Conservation (phyloP, 1,284 basidiomycete species). For the Amylostereum areolatum region DNA sequence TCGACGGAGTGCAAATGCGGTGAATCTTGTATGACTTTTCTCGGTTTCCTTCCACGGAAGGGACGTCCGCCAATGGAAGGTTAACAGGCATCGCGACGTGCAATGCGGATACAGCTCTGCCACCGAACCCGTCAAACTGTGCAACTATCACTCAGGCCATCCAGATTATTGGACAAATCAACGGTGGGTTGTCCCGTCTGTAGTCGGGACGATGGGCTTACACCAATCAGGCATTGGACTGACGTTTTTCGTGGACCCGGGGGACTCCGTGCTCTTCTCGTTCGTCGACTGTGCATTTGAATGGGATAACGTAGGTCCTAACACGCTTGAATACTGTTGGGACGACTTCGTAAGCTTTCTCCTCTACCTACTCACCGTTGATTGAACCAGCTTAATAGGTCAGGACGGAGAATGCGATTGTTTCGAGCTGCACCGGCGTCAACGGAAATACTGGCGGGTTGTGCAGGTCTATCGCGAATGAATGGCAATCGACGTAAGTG, state of each 20-base stretch:
- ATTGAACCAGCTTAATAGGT: not conserved
- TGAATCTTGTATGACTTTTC: not conserved
- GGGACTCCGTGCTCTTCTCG: not conserved
- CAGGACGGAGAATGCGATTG: not conserved
- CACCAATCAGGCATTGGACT: constrained; percentile 1
- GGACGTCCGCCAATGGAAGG: not conserved
- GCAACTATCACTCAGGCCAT: not conserved
- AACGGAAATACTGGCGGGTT: not conserved
- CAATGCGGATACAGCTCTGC: not conserved
- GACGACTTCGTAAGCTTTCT: constrained; percentile 4
- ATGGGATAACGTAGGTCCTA: constrained; percentile 1
- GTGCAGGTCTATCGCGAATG: not conserved
- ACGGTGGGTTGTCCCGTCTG: not conserved
- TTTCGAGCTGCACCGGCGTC: not conserved
- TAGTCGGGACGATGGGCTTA: no score
- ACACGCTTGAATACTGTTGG: constrained; percentile 3
- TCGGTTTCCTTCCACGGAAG: not conserved
- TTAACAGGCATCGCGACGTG: constrained; percentile 4
- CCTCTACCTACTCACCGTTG: not conserved
- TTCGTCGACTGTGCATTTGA: constrained; percentile 3
- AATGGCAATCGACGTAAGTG: constrained; percentile 1
- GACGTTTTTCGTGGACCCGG: constrained; percentile 4
- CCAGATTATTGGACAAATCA: constrained; percentile 1
- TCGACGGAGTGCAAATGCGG: constrained; percentile 1
- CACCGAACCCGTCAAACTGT: constrained; percentile 1